A percentile compares a stretch with the other conserved stretches of the same genome.
Conservation (phyloP, 192 early-diverging fungal species). For the Chytriomyces sp. region DNA sequence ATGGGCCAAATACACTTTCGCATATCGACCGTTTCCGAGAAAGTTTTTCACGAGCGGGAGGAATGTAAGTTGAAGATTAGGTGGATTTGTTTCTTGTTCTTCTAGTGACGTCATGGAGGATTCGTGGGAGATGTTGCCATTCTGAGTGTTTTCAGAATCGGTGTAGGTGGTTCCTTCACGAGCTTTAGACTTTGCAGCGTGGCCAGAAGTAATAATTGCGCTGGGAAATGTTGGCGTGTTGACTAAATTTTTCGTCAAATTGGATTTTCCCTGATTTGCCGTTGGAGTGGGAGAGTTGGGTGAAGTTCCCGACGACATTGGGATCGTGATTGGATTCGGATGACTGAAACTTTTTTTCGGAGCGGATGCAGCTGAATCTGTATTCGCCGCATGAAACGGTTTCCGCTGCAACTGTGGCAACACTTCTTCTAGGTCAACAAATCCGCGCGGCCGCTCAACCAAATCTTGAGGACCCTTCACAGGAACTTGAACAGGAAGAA, state of each 20-base stretch:
- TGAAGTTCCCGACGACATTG: not conserved
- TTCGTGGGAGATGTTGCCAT: constrained; percentile 5
- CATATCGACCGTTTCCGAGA: constrained; percentile 57
- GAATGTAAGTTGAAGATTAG: constrained; percentile 49
- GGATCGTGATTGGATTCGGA: not conserved
- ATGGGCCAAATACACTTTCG: constrained; percentile 49
- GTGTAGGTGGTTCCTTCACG: not conserved
- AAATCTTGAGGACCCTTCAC: constrained; percentile 23
- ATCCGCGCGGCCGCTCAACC: constrained; percentile 35
- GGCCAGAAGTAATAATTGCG: not conserved
- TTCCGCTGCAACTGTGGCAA: not conserved
- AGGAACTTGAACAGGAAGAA: not conserved
- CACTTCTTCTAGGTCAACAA: constrained; percentile 45
- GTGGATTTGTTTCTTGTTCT: constrained; percentile 26
- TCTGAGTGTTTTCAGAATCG: constrained; percentile 6
- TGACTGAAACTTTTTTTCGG: not conserved
- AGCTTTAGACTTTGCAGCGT: not conserved
- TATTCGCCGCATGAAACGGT: not conserved
- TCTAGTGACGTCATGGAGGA: constrained; percentile 14
- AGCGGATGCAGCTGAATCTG: no score
- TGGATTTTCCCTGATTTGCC: not conserved
- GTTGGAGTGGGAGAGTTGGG: not conserved
- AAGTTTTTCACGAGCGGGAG: constrained; percentile 58
- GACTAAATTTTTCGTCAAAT: not conserved
- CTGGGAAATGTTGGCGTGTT: not conserved